Evolutionary conservation across 306 rosid genomes (phyloP).

Genomic region (Trifolium fragiferum): DNA sequence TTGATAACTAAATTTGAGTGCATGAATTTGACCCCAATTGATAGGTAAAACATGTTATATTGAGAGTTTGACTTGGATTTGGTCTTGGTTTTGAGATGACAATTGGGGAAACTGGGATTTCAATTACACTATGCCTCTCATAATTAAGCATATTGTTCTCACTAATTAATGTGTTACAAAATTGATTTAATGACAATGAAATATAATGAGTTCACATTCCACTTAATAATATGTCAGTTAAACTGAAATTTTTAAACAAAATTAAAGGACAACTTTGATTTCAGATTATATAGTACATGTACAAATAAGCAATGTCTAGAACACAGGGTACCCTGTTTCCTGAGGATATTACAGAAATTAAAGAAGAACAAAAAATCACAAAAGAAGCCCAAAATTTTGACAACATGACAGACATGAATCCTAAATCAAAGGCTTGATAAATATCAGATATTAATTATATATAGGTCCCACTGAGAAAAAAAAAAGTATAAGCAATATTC

Average conservation of each 20-base stretch:
- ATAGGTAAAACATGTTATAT: constrained; percentile 9
- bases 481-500: not conserved
- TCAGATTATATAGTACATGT: not conserved
- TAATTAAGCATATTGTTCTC: constrained; percentile 20
- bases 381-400: constrained; percentile 44
- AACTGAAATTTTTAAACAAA: no score
- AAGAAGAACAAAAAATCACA: constrained; percentile 9
- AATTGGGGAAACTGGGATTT: not conserved
- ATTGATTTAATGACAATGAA: not conserved
- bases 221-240: no score
- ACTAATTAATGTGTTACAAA: constrained; percentile 3
- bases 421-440: constrained; percentile 43
- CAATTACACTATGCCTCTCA: not conserved
- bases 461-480: constrained; percentile 17
- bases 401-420: constrained; percentile 50
- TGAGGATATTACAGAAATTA: constrained; percentile 31
- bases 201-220: no score
- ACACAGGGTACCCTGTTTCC: constrained; percentile 36
- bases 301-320: constrained; percentile 15
- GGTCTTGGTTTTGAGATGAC: not conserved
- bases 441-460: constrained; percentile 21
- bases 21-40: not conserved
- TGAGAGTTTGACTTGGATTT: not conserved
- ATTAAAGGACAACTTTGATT: not conserved
- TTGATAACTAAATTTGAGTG: not conserved